Evolutionary conservation across 768 basidiomycete species (phyloP), one percentile per base, ranked within the genome.

Genomic region (Lactifluus volemus): DNA sequence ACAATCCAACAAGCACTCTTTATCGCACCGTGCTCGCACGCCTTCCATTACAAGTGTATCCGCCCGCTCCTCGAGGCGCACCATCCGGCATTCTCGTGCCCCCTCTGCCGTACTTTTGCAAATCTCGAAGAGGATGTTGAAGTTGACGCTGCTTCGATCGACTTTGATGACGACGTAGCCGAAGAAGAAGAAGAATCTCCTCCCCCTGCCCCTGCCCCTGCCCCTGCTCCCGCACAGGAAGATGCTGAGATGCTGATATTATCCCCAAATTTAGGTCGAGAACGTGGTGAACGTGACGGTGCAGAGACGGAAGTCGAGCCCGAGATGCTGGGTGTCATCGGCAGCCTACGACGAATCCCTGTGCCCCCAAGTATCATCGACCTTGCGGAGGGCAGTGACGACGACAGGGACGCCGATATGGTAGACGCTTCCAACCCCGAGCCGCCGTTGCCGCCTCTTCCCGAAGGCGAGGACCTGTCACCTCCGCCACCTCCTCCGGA

Each of bases 31-130:
- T 99, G 96, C 74, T 94, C 92, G 1, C 96, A 99, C 72, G 86
- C 93, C 0, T 92, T 91, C 78, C 92, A 94, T 75, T 93, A 91
- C 82, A 98, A 98, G 73, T 98, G 96, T 72, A 94, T 99, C 61
- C 83, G 93, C 0, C 96, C 95, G 1, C 79, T 98, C 11, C 79
- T 98, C 47, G 82, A 90, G 66, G 74, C 81, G n/a, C 92, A 98
- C 73, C 85, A 94, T 67, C 92, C 95, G 0, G 89, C 90, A 6
- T 99, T 98, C 76, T 89, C 85, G 14, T 99, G 96, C 69, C 96
- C 96, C 0, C 81, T 99, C 7, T 99, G 96, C 72, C 80, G 96
- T 44, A 94, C 93, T 0, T 99, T 88, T 68, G 94, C 94, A 14
- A 88, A 98, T 71, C 82, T 99, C 17, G 94, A 98, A 52, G 93